Evolutionary conservation across 2,329 filamentous ascomycete species (phyloP).

Genomic region (Botrytis hyacinthi): DNA sequence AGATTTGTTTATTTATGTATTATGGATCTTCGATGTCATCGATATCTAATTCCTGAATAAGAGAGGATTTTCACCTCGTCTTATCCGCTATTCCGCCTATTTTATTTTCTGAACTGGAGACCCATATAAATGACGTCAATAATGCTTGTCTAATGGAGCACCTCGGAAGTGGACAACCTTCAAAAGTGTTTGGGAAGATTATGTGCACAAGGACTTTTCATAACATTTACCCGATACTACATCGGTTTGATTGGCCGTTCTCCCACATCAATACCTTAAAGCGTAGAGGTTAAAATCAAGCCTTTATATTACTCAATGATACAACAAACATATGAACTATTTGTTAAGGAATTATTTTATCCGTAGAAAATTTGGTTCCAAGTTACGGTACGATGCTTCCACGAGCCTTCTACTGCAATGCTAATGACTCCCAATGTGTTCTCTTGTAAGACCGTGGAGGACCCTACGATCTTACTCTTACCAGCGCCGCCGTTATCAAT

Average conservation of each 20-base stretch:
- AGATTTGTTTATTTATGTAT: not conserved
- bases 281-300: too few relatives aligned
- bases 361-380: not conserved
- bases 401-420: not conserved
- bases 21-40: not conserved
- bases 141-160: slow-evolving; percentile 5
- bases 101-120: not conserved
- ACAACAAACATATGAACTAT: not conserved
- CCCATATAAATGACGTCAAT: slow-evolving; percentile 4
- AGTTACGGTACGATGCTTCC: not conserved
- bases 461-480: not conserved
- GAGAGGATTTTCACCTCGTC: not conserved
- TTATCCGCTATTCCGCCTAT: not conserved
- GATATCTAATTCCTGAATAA: not conserved
- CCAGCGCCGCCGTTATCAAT: not conserved
- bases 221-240: not conserved
- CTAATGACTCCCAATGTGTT: not conserved
- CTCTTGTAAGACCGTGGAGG: not conserved
- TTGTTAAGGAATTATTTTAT: not conserved
- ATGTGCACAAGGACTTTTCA: not conserved
- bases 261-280: not conserved
- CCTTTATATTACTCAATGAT: not conserved
- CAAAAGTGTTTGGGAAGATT: not conserved
- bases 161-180: not conserved
- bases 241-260: not conserved